Percentiles rank a stretch among this genome's conserved stretches.
Conservation (phyloP, 2,329 filamentous ascomycete genomes). For the Parasarocladium wereldwijsianum region DNA sequence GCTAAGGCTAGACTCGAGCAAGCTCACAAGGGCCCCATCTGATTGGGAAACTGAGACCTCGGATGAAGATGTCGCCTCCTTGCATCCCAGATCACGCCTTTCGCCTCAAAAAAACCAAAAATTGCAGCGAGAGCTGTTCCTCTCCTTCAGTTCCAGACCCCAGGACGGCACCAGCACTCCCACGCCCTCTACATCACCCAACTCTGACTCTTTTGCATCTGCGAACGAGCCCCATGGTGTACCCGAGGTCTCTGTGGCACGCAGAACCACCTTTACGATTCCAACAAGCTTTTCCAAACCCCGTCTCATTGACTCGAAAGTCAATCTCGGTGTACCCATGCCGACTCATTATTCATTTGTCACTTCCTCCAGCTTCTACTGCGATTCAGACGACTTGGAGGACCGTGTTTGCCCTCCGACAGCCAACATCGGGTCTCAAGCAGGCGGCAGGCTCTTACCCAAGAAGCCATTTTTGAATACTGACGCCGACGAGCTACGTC, state of each 20-base stretch:
- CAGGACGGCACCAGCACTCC: not conserved
- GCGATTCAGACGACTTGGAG: conserved; percentile 7
- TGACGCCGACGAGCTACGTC: not conserved
- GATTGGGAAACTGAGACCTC: conserved; percentile 6
- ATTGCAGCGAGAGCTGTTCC: conserved; percentile 1
- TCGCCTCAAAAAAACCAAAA: not conserved
- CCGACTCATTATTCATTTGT: conserved; percentile 11
- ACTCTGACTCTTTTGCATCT: not conserved
- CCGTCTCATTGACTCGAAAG: conserved; percentile 5
- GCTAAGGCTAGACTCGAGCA: not conserved
- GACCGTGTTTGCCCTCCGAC: conserved; percentile 5
- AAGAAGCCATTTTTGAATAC: not conserved
- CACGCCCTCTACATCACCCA: not conserved
- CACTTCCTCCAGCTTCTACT: conserved; percentile 15
- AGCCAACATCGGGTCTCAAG: conserved; percentile 5
- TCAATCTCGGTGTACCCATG: too few species aligned
- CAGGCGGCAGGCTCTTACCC: not conserved
- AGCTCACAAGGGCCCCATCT: conserved; percentile 1
- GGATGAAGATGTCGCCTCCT: not conserved
- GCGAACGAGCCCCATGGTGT: too few species aligned
- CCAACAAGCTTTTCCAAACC: conserved; percentile 4
- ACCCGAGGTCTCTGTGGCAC: not conserved
- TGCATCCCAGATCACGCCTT: not conserved
- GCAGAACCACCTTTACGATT: conserved; percentile 5
- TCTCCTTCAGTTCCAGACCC: conserved; percentile 1